These are phyloP conservation scores for Nicotiana undulata DNA, from an alignment of 257 asterid genomes.

Conservation along the genomic window DNA sequence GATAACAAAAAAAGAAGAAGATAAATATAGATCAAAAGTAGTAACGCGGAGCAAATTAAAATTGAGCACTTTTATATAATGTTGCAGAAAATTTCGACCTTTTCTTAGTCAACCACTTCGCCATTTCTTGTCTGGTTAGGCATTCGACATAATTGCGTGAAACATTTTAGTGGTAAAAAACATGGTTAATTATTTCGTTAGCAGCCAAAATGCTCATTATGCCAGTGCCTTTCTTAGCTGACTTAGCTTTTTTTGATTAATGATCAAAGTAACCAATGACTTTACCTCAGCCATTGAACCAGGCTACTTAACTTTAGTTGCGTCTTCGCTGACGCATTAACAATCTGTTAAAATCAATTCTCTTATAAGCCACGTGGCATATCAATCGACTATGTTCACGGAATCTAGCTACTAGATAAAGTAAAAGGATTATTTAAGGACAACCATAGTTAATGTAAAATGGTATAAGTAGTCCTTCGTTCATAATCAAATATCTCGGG, in stretches of 20 bases:
- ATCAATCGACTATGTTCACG: neutral
- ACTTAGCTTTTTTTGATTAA: too few species aligned
- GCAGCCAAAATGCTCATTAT: neutral
- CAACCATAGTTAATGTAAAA: accelerated
- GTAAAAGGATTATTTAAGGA: neutral
- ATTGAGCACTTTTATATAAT: too few species aligned
- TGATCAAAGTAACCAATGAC: neutral
- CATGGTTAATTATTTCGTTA: neutral
- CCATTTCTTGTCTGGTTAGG: neutral
- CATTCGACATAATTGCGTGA: neutral
- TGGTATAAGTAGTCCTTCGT: accelerated
- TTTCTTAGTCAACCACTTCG: neutral
- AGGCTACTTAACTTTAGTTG: neutral
- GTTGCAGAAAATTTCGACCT: too few species aligned
- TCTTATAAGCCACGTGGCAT: neutral
- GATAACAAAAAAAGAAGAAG: accelerated
- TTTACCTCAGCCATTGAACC: neutral
- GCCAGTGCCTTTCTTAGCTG: neutral
- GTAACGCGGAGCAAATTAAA: too few species aligned
- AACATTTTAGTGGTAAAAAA: neutral
- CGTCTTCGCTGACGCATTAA: neutral
- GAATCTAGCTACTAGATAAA: neutral
- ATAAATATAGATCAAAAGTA: too few species aligned
- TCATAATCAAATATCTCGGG: accelerated
- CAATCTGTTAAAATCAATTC: neutral